Evolutionary conservation across 2,329 filamentous ascomycete species (phyloP), one percentile per base, ranked within the genome.

Genomic region (Sordariomycetes sp.): DNA sequence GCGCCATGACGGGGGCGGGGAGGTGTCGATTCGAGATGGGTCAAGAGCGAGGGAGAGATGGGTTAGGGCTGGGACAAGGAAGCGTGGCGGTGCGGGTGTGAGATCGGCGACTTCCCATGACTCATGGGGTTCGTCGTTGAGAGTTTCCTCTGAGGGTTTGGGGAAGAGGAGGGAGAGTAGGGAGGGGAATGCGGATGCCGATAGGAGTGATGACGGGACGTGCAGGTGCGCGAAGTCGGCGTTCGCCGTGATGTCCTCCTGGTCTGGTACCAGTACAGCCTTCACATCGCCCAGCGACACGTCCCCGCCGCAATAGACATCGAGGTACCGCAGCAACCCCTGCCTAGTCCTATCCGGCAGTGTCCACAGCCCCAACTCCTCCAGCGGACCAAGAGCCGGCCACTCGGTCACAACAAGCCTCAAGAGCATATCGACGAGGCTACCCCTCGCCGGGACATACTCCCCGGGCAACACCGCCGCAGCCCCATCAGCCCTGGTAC

Each of bases 21-120:
- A 32, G 51, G 18, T n/a, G 22, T 18, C 8, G 18, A 14, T 24
- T 11, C 28, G 28, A 14, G 53, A 35, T 1, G 77, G 75, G 55
- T 71, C 64, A 54, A 81, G 63, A 3, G 82, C 80, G 2, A 86
- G 76, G 1, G 82, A 85, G 10, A 86, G 72, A 62, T 85, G 81
- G 0, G 82, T 85, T 14, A 86, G 71, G 60, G 79, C 79, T 11
- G 82, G 81, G 48, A 86, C 68, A 20, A 84, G 67, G 12, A 68
- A 65, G 32, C 66, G 70, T 1, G 72, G 70, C 28, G 69, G 66
- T 34, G 46, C 22, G n/a, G 43, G 43, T 24, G 34, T 25, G 14
- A 53, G 40, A 18, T 73, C 71, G 28, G 69, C 69, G 1, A 69
- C 66, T 52, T 84, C 81, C 81, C 81, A 83, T 0, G 79, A 80